These are phyloP conservation scores for Schwanniomyces polymorphus DNA, from an alignment of 805 yeast species.

Conservation along the genomic window DNA sequence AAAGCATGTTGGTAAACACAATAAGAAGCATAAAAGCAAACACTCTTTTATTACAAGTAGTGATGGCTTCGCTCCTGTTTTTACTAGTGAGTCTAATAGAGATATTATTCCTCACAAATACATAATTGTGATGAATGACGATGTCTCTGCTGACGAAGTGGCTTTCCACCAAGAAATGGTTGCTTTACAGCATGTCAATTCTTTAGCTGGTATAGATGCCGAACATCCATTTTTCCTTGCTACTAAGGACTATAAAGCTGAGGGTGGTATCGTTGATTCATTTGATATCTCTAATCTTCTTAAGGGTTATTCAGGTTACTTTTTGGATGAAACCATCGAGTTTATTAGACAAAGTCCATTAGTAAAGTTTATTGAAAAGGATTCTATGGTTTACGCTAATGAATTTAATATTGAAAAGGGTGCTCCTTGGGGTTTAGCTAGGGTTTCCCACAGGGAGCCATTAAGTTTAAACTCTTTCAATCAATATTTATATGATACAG, in stretches of 20 bases:
- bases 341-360: conserved; percentile 64
- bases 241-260: conserved; percentile 20
- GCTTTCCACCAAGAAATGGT: conserved; percentile 71
- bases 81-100: conserved; percentile 44
- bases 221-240: conserved; percentile 38
- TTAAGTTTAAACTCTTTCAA: conserved; percentile 68
- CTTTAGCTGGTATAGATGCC: conserved; percentile 34
- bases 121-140: conserved; percentile 81
- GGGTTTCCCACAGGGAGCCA: conserved; percentile 80
- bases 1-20: not conserved
- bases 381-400: conserved; percentile 65
- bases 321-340: conserved; percentile 73
- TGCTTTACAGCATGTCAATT: conserved; percentile 48
- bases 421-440: conserved; percentile 93
- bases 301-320: conserved; percentile 83
- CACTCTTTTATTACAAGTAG: not conserved
- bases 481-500: conserved; percentile 69
- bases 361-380: conserved; percentile 72
- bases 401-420: conserved; percentile 71
- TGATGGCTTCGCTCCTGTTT: conserved; percentile 44
- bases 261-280: conserved; percentile 59
- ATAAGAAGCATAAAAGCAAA: conserved; percentile 4
- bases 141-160: conserved; percentile 50
- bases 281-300: conserved; percentile 60
- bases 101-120: conserved; percentile 70